phyloP scores from a whole-genome alignment of 495 filamentous ascomycete genomes.

The Xylaria scruposa region DNA sequence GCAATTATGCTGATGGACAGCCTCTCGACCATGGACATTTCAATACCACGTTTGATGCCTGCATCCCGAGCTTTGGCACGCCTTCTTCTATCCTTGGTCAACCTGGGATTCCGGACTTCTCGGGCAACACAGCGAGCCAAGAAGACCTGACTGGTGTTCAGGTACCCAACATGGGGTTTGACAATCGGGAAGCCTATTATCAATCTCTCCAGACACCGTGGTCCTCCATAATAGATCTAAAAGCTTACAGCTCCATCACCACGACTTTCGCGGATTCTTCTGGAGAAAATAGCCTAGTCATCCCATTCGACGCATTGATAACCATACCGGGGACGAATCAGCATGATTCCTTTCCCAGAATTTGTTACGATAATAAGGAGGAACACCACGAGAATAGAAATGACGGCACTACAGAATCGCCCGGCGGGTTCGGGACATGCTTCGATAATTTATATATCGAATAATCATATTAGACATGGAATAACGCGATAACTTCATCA shows the following conservation, averaged over 20 bases:
- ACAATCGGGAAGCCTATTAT: background rate
- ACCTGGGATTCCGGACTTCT: background rate
- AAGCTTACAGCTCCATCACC: constrained; percentile 33
- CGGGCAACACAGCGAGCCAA: background rate
- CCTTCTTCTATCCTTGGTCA: background rate
- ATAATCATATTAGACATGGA: background rate
- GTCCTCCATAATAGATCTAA: constrained; percentile 27
- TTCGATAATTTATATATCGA: background rate
- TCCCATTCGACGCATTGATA: background rate
- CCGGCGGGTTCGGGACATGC: background rate
- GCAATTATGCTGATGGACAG: background rate
- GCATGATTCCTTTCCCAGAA: constrained; percentile 32
- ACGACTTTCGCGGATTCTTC: constrained; percentile 26
- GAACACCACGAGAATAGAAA: background rate
- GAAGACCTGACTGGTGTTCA: background rate
- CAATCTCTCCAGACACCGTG: background rate
- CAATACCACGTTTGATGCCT: background rate
- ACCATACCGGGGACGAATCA: constrained; percentile 32
- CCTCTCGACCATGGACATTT: background rate
- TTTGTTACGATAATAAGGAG: constrained; percentile 34
- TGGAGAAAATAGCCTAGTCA: background rate
- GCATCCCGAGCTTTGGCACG: background rate
- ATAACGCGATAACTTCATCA: background rate
- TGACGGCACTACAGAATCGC: background rate
- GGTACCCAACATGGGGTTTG: background rate